These are phyloP conservation scores for Dimocarpus longan DNA, from an alignment of 345 rosid genomes.

Conservation along the genomic window DNA sequence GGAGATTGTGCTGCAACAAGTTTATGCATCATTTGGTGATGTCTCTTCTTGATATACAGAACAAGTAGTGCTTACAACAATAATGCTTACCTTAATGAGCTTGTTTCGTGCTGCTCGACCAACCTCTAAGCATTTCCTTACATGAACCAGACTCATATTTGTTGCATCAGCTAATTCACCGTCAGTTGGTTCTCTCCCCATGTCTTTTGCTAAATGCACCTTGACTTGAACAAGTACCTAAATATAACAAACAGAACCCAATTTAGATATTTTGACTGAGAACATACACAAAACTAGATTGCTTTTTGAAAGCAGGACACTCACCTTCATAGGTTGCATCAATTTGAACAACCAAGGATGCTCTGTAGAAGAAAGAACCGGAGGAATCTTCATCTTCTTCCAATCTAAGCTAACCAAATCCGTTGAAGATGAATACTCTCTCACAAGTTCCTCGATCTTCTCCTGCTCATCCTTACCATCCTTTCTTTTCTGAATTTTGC, in stretches of 20 bases:
- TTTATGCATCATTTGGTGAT: not conserved
- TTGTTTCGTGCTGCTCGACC: slow-evolving; percentile 92
- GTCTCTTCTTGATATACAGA: not conserved
- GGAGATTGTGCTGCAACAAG: slow-evolving; percentile 88
- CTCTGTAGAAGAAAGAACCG: slow-evolving; percentile 77
- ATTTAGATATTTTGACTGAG: not conserved
- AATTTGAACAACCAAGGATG: slow-evolving; percentile 89
- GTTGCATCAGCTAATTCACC: slow-evolving; percentile 65
- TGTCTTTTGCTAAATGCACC: slow-evolving; percentile 45
- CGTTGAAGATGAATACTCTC: slow-evolving; percentile 74
- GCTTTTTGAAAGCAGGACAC: not conserved
- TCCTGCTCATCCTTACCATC: slow-evolving; percentile 45
- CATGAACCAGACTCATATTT: slow-evolving; percentile 45
- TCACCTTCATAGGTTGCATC: slow-evolving; percentile 96
- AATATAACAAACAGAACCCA: slow-evolving; percentile 21
- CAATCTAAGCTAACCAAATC: slow-evolving; percentile 83
- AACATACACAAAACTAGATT: not conserved
- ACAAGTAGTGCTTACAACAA: not conserved
- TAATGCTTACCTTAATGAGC: slow-evolving; percentile 72
- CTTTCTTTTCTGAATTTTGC: slow-evolving; percentile 27
- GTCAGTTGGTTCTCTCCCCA: slow-evolving; percentile 70
- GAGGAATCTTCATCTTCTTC: slow-evolving; percentile 96
- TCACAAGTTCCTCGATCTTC: slow-evolving; percentile 71
- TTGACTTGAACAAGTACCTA: slow-evolving; percentile 69
- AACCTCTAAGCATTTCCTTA: slow-evolving; percentile 55